A percentile compares a stretch with the other conserved stretches of the same genome.
These are phyloP conservation scores for Protomyces inundatus DNA, from an alignment of 1,139 yeast genomes.

Conservation along the genomic window DNA sequence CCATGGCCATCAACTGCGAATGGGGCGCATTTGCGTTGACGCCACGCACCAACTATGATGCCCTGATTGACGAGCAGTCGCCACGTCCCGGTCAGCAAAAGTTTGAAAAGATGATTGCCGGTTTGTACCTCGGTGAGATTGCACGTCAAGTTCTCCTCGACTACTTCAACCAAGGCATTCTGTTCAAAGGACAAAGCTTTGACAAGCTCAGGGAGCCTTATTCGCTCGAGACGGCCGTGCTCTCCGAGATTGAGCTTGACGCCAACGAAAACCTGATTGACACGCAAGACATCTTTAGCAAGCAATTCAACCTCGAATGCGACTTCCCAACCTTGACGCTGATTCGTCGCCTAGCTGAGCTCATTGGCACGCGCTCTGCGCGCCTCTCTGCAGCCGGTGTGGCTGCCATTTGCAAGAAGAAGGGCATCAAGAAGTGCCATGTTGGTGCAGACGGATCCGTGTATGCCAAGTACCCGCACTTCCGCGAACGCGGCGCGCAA, in stretches of 20 bases:
- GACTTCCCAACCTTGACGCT: conserved; percentile 75
- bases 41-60: conserved; percentile 87
- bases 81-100: conserved; percentile 97
- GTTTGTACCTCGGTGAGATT: conserved; percentile 91
- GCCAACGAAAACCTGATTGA: conserved; percentile 79
- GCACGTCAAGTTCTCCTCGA: conserved; percentile 76
- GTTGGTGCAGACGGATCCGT: conserved; percentile 98
- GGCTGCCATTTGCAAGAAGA: conserved; percentile 88
- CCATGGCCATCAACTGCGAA: conserved; percentile 97
- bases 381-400: conserved; percentile 91
- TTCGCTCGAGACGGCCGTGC: conserved; percentile 82
- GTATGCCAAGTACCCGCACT: conserved; percentile 85
- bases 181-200: conserved; percentile 67
- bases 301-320: conserved; percentile 56
- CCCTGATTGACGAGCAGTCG: conserved; percentile 70
- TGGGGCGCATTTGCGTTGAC: conserved; percentile 70
- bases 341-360: conserved; percentile 75
- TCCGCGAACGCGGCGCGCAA: conserved; percentile 80
- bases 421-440: conserved; percentile 69
- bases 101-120: conserved; percentile 96
- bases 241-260: conserved; percentile 79
- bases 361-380: conserved; percentile 88
- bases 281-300: conserved; percentile 60
- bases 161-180: conserved; percentile 55
- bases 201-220: conserved; percentile 56